Conservation (phyloP, 202 grass and related monocot species). For the Cymbopogon flexuosus region DNA sequence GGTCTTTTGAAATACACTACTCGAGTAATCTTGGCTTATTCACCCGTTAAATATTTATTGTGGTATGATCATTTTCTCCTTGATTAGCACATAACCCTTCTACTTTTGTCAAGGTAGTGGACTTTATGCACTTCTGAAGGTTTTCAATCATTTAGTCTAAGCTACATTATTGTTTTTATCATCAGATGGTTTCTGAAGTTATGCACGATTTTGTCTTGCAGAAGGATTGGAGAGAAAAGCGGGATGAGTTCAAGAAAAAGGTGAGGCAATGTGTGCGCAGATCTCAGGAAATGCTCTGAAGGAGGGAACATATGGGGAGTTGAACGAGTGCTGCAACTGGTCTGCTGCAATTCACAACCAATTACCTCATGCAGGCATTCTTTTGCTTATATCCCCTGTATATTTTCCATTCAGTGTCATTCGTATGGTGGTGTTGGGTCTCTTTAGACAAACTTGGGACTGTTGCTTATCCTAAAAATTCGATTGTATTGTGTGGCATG, state of each 20-base stretch:
- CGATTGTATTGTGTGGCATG: constrained; percentile 45
- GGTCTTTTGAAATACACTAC: neutral
- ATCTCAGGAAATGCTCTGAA: constrained; percentile 90
- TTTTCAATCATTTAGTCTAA: neutral
- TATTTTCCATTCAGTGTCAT: constrained; percentile 41
- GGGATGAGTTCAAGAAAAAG: constrained; percentile 95
- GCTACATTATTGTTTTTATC: neutral
- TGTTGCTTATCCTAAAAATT: constrained; percentile 32
- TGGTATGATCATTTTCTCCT: neutral
- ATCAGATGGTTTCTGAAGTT: constrained; percentile 15
- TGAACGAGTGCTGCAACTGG: constrained; percentile 23
- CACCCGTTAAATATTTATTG: neutral
- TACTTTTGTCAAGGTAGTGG: neutral
- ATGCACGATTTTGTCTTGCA: constrained; percentile 31
- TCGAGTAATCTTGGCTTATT: neutral
- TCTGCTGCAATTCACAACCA: neutral
- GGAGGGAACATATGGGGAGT: constrained; percentile 24
- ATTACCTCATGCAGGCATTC: constrained; percentile 16
- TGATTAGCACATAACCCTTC: neutral
- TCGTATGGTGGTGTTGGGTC: constrained; percentile 39
- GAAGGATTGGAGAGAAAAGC: constrained; percentile 95
- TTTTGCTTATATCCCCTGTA: constrained; percentile 39
- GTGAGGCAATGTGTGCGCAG: constrained; percentile 63
- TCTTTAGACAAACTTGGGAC: constrained; percentile 23
- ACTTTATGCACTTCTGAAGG: neutral